These are phyloP conservation scores for Tolypocladium nubicola DNA, from an alignment of 2,329 filamentous ascomycete genomes.

Conservation along the genomic window DNA sequence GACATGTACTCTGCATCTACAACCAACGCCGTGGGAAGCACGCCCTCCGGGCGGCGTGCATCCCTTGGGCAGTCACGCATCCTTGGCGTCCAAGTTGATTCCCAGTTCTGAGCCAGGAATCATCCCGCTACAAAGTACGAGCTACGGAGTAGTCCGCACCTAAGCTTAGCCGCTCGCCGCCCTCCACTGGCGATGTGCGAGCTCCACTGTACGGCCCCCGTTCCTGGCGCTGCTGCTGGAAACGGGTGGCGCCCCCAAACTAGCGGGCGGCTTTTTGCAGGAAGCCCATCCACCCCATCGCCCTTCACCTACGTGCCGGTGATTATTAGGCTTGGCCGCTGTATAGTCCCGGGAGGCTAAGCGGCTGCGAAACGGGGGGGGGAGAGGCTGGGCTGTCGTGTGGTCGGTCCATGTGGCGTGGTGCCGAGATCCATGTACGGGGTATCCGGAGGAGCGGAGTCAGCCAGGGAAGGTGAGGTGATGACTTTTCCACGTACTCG, in stretches of 20 bases:
- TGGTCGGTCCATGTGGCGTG: neutral
- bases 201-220: neutral
- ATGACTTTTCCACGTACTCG: neutral
- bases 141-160: no score
- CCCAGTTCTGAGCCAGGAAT: no score
- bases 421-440: neutral
- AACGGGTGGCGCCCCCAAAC: neutral
- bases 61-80: no score
- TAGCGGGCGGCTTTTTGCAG: neutral
- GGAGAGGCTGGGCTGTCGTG: neutral
- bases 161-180: neutral
- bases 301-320: neutral
- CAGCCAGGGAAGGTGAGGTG: neutral
- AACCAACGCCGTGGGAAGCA: no score
- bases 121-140: no score
- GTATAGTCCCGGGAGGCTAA: neutral
- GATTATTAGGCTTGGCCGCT: neutral
- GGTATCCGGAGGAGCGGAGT: neutral
- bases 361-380: neutral
- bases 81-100: neutral
- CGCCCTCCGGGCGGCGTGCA: no score
- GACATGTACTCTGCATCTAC: neutral
- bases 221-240: neutral
- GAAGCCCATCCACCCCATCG: neutral
- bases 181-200: neutral